Conservation (phyloP, 192 early-diverging fungal genomes). For the Phycomyces blakesleeanus region DNA sequence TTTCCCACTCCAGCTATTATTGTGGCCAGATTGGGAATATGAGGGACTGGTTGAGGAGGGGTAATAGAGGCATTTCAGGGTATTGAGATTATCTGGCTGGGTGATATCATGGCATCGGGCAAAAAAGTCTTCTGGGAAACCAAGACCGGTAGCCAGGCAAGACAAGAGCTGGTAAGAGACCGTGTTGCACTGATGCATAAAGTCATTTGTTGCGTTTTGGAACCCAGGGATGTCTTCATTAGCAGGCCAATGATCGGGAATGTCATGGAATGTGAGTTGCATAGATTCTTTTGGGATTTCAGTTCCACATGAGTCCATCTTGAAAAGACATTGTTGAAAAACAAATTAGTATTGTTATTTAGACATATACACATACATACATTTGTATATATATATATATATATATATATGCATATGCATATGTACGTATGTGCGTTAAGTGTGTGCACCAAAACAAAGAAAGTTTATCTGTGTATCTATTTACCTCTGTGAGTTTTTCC, state of each 20-base stretch:
- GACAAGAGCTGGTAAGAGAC: slow-evolving; percentile 24
- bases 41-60: slow-evolving; percentile 14
- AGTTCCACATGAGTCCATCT: slow-evolving; percentile 14
- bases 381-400: no score
- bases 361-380: no score
- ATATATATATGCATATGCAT: no score
- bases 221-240: slow-evolving; percentile 26
- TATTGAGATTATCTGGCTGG: slow-evolving; percentile 22
- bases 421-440: no score
- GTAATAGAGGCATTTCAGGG: slow-evolving; percentile 23
- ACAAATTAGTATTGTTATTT: not conserved
- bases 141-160: slow-evolving; percentile 22
- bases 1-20: slow-evolving; percentile 12
- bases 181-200: slow-evolving; percentile 27
- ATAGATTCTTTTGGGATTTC: slow-evolving; percentile 27
- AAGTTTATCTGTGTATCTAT: not conserved
- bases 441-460: no score
- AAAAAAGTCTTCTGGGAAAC: slow-evolving; percentile 25
- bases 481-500: slow-evolving; percentile 28
- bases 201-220: slow-evolving; percentile 6
- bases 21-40: not conserved
- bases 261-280: slow-evolving; percentile 25
- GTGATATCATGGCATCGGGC: slow-evolving; percentile 22
- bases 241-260: slow-evolving; percentile 19
- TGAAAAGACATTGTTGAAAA: not conserved